Evolutionary conservation across 352 stramenopile species (phyloP), one percentile per base, ranked within the genome.

Genomic region (Phytopythium delawarense): DNA sequence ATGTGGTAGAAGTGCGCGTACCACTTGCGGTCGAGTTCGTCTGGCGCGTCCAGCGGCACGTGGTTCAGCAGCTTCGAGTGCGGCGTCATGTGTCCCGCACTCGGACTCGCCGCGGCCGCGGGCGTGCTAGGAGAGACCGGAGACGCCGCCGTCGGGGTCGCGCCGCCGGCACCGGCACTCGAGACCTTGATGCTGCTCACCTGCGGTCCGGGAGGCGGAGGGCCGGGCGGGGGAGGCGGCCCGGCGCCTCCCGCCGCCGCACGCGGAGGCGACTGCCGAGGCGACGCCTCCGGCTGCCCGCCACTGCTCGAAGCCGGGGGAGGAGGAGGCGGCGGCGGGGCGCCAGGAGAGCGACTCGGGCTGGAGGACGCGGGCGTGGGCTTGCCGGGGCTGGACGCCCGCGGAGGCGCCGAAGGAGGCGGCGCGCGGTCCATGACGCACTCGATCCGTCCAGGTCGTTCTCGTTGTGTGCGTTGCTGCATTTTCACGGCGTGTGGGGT

Each of bases 21-120:
- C 86, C 86, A 95, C 58, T 95, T 95, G 51, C 86, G 81, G 45
- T 95, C 86, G 42, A 93, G 62, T 48, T 95, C 86, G 30, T 95
- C 86, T 0, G 86, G 78, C 0, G 67, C 70, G 34, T 95, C 86
- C n/a, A 92, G 72, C 39, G 86, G 84, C 45, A 78, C 52, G 52
- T 92, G 80, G 34, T 83, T 88, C 34, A 94, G 63, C 8, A 94
- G 66, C 62, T 91, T 92, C 12, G 84, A 94, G 51, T 75, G 66
- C 1, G 86, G 86, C 12, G 78, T 78, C 11, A 67, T 58, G 4
- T 67, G 62, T 2, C 62, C 61, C 34, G 59, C 65, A 49, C 37
- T 69, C 11, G 64, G 57, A 7, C 66, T 52, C 18, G 35, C 35
- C 4, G 34, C 25, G 3, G 78, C 65, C 1, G 79, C 78, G 2